Conservation (phyloP, 225 moss, liverwort and hornwort genomes). For the Takakia lepidozioides region DNA sequence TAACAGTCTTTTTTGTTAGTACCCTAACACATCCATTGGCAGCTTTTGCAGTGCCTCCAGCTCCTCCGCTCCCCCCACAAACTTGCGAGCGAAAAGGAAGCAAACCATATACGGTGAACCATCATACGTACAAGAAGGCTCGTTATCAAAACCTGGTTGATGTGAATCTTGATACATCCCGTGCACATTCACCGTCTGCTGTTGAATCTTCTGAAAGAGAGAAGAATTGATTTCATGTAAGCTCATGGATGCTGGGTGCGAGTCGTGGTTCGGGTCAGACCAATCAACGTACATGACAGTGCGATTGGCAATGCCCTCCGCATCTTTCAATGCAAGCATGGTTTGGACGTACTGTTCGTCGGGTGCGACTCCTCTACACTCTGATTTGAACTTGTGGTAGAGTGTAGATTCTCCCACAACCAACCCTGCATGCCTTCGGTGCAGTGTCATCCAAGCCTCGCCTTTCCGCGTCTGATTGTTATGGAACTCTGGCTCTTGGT, state of each 20-base stretch:
- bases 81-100: constrained; percentile 7
- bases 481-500: constrained; percentile 5
- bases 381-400: constrained; percentile 3
- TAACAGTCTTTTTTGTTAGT: too few species aligned
- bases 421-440: constrained; percentile 5
- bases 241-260: constrained; percentile 2
- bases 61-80: background rate
- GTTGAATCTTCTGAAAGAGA: constrained; percentile 4
- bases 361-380: background rate
- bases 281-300: constrained; percentile 7
- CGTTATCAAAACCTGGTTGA: background rate
- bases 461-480: constrained; percentile 8
- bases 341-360: constrained; percentile 6
- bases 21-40: background rate
- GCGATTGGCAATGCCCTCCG: constrained; percentile 2
- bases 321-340: background rate
- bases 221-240: too few species aligned
- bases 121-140: constrained; percentile 7
- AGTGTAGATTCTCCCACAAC: constrained; percentile 1
- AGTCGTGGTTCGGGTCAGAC: constrained; percentile 3
- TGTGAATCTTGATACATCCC: constrained; percentile 3
- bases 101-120: constrained; percentile 3
- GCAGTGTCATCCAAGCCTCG: constrained; percentile 9
- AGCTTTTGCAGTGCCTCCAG: background rate
- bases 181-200: constrained; percentile 4